Conservation (phyloP, 805 yeast genomes). For the Myxozyma mucilagina region DNA sequence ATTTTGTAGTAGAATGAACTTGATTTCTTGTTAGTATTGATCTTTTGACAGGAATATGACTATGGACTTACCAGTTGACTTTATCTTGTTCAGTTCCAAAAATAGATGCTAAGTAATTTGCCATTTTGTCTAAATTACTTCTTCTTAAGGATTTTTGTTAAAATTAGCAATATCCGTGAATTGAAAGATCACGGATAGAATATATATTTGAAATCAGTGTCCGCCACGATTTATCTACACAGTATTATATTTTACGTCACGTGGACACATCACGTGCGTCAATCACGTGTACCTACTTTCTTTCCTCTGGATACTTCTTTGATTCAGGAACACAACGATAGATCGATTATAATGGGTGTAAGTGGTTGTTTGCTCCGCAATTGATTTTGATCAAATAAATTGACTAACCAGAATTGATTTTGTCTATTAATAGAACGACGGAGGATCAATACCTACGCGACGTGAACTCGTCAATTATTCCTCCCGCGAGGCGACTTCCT, state of each 20-base stretch:
- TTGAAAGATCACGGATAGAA: not conserved
- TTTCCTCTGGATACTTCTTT: too few species aligned
- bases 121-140: too few species aligned
- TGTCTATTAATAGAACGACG: conserved; percentile 30
- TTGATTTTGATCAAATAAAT: not conserved
- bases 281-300: not conserved
- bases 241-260: too few species aligned
- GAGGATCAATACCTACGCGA: conserved; percentile 35
- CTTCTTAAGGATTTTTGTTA: too few species aligned
- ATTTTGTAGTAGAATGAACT: conserved; percentile 68
- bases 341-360: conserved; percentile 21
- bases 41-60: not conserved
- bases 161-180: too few species aligned
- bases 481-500: conserved; percentile 21
- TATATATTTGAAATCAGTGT: not conserved
- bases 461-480: conserved; percentile 33
- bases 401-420: not conserved
- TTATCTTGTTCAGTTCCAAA: conserved; percentile 44
- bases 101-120: conserved; percentile 40
- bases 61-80: conserved; percentile 40
- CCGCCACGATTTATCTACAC: not conserved
- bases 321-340: too few species aligned
- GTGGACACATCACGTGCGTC: not conserved
- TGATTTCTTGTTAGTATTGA: not conserved
- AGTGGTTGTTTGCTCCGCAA: not conserved